phyloP scores from a whole-genome alignment of 2,329 filamentous ascomycete species.

The Calonectria fujianensis region DNA sequence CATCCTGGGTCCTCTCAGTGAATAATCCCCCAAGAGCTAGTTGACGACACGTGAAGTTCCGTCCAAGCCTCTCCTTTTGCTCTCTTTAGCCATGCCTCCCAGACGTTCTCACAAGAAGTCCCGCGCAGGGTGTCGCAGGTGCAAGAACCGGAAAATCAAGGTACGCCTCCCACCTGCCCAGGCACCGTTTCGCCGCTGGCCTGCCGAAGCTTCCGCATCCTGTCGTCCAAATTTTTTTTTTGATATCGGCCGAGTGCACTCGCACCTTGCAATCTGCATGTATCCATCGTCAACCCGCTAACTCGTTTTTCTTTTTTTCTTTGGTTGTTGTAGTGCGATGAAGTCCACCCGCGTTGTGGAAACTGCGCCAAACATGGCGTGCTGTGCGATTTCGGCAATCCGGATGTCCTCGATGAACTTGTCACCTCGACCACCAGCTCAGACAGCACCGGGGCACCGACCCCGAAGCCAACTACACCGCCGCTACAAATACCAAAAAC shows the following conservation, averaged over 20 bases:
- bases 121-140: constrained; percentile 78
- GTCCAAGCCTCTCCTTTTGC: constrained; percentile 24
- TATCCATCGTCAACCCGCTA: constrained; percentile 38
- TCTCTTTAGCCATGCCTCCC: constrained; percentile 72
- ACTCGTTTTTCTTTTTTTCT: constrained; percentile 35
- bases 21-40: constrained; percentile 48
- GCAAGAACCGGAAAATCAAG: constrained; percentile 83
- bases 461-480: constrained; percentile 50
- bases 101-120: constrained; percentile 82
- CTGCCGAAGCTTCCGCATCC: constrained; percentile 30
- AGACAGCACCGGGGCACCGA: constrained; percentile 51
- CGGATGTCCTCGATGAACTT: constrained; percentile 67
- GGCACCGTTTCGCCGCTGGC: neutral
- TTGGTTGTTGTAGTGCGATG: constrained; percentile 72
- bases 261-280: constrained; percentile 16
- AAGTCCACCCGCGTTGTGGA: constrained; percentile 78
- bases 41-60: constrained; percentile 50
- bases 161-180: constrained; percentile 60
- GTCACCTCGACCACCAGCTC: constrained; percentile 60
- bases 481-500: constrained; percentile 50
- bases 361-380: constrained; percentile 82
- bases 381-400: constrained; percentile 78
- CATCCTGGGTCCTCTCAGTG: constrained; percentile 53
- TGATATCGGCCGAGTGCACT: constrained; percentile 24
- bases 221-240: constrained; percentile 8